Evolutionary conservation across 768 basidiomycete species (phyloP).

Genomic region (Amanita subjunquillea): DNA sequence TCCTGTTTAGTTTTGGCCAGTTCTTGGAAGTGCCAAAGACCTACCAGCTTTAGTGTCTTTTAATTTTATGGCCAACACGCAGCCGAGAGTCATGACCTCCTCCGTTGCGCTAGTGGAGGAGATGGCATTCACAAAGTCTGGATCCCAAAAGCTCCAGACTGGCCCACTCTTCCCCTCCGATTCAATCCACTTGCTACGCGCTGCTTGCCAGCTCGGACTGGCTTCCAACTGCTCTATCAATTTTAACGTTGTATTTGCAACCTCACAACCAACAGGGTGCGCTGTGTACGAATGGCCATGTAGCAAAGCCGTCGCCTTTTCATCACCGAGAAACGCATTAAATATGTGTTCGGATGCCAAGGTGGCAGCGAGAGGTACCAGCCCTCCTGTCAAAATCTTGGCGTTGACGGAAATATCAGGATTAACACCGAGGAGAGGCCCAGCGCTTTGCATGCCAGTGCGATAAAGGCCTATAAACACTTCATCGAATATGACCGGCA

Average conservation of each 20-base stretch:
- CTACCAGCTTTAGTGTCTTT: constrained; percentile 45
- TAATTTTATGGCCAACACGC: constrained; percentile 73
- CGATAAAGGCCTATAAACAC: constrained; percentile 93
- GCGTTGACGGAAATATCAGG: constrained; percentile 92
- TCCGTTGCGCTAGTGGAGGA: constrained; percentile 49
- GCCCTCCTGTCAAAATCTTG: constrained; percentile 89
- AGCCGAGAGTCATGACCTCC: constrained; percentile 82
- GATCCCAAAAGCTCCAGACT: constrained; percentile 88
- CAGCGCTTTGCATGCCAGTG: constrained; percentile 59
- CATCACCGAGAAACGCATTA: constrained; percentile 60
- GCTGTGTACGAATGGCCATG: constrained; percentile 97
- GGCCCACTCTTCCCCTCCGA: constrained; percentile 13
- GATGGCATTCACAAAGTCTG: constrained; percentile 52
- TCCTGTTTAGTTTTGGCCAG: background rate
- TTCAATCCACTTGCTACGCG: constrained; percentile 48
- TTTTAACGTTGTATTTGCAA: constrained; percentile 73
- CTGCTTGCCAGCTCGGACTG: constrained; percentile 48
- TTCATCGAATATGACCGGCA: constrained; percentile 93
- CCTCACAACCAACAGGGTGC: constrained; percentile 86
- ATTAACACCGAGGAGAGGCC: constrained; percentile 52
- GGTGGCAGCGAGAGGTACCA: constrained; percentile 80
- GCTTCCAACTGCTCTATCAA: constrained; percentile 43
- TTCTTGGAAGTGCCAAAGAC: constrained; percentile 7
- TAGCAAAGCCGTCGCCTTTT: constrained; percentile 77
- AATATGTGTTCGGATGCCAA: constrained; percentile 77